Percentiles rank a stretch among this genome's conserved stretches.
Evolutionary conservation across 2,329 filamentous ascomycete species (phyloP).

Genomic region (Calonectria naviculata): DNA sequence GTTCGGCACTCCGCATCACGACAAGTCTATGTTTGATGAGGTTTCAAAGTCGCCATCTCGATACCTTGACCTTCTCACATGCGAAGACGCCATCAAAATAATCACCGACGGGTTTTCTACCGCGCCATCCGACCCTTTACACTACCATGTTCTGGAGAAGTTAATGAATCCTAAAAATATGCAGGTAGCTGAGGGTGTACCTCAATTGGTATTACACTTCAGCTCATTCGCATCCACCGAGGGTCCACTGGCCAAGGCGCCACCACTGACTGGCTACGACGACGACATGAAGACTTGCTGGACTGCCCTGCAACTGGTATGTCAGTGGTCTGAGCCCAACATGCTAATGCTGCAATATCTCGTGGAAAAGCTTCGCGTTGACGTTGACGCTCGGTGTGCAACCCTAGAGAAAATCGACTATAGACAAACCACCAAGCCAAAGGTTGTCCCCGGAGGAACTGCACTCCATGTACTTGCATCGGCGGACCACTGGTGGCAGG

Average conservation of each 20-base stretch:
- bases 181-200: background rate
- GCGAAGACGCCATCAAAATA: slow-evolving; percentile 10
- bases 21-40: background rate
- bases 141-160: background rate
- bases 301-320: slow-evolving; percentile 21
- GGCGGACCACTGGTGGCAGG: slow-evolving; percentile 28
- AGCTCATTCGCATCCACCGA: slow-evolving; percentile 8
- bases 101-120: background rate
- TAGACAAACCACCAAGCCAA: rapidly evolving
- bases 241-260: background rate
- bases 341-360: slow-evolving; percentile 25
- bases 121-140: background rate
- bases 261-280: background rate
- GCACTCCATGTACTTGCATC: slow-evolving; percentile 32
- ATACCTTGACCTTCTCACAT: slow-evolving; percentile 8
- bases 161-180: slow-evolving; percentile 19
- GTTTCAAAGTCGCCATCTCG: background rate
- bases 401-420: background rate
- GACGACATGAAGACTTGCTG: background rate
- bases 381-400: slow-evolving; percentile 22
- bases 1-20: background rate
- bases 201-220: slow-evolving; percentile 14
- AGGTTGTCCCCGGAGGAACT: slow-evolving; percentile 11
- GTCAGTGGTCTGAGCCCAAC: slow-evolving; percentile 17
- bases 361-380: slow-evolving; percentile 23